Evolutionary conservation across 306 rosid genomes (phyloP).

Genomic region (Hippophae rhamnoides): DNA sequence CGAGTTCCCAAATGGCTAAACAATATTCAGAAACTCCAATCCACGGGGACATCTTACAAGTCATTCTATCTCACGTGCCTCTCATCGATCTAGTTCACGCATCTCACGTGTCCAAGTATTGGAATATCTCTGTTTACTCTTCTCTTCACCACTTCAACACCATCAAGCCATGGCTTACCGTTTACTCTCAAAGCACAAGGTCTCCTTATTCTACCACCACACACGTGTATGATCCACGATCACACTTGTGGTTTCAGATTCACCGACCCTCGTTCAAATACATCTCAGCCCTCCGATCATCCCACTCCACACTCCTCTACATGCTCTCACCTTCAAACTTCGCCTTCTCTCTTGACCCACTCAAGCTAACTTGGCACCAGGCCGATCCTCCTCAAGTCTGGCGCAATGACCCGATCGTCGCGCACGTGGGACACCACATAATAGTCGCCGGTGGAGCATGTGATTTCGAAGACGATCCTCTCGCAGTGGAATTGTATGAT

Average conservation of each 20-base stretch:
- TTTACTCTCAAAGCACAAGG: constrained; percentile 32
- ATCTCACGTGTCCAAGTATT: constrained; percentile 44
- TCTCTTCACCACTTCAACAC: constrained; percentile 36
- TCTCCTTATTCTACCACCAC: constrained; percentile 29
- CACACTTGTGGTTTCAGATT: constrained; percentile 46
- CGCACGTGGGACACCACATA: constrained; percentile 22
- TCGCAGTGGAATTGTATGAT: constrained; percentile 55
- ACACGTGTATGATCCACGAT: constrained; percentile 71
- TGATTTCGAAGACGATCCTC: constrained; percentile 48
- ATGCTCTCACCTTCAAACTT: constrained; percentile 37
- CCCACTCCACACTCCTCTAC: constrained; percentile 60
- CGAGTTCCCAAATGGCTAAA: too few species aligned
- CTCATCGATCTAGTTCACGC: constrained; percentile 43
- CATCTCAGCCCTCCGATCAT: constrained; percentile 42
- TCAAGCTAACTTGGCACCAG: constrained; percentile 44
- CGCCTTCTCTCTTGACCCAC: constrained; percentile 51
- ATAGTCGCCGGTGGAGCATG: constrained; percentile 54
- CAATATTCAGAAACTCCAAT: constrained; percentile 30
- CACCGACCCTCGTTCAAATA: constrained; percentile 14
- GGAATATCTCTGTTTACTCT: constrained; percentile 51
- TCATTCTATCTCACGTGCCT: constrained; percentile 48
- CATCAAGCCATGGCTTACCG: constrained; percentile 63
- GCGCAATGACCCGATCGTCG: constrained; percentile 57
- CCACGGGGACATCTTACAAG: constrained; percentile 58
- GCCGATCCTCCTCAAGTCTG: constrained; percentile 37